These are phyloP conservation scores for Pulveroboletus sp. DNA, from an alignment of 768 basidiomycete species.

Conservation along the genomic window DNA sequence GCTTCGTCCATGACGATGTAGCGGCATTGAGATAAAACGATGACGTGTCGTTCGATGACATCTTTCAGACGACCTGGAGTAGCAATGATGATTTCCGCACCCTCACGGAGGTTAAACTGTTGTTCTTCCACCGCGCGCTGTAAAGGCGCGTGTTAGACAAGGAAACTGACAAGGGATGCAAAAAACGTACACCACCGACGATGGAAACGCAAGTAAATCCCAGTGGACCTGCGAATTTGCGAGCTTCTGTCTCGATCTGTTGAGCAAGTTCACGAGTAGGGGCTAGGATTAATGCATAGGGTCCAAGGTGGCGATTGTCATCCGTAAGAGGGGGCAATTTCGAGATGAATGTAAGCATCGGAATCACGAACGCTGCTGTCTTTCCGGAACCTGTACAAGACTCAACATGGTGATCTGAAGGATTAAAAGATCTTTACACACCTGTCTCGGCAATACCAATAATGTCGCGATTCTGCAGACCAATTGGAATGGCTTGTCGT, in stretches of 20 bases:
- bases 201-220: constrained; percentile 96
- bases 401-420: background rate
- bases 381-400: constrained; percentile 82
- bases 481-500: constrained; percentile 98
- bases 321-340: constrained; percentile 82
- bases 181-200: constrained; percentile 77
- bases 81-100: constrained; percentile 97
- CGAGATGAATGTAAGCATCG: constrained; percentile 94
- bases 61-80: constrained; percentile 98
- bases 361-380: constrained; percentile 97
- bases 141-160: constrained; percentile 13
- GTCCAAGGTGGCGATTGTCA: constrained; percentile 90
- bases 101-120: constrained; percentile 95
- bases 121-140: constrained; percentile 95
- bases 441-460: constrained; percentile 99
- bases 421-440: constrained; percentile 30
- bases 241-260: constrained; percentile 91
- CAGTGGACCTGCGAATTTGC: constrained; percentile 86
- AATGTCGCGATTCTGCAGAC: constrained; percentile 91
- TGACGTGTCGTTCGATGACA: constrained; percentile 91
- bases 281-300: constrained; percentile 88
- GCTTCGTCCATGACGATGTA: constrained; percentile 99
- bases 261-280: constrained; percentile 99
- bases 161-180: background rate
- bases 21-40: constrained; percentile 94